A percentile compares a stretch with the other conserved stretches of the same genome.
These are phyloP conservation scores for Ophiostoma piceae DNA, from an alignment of 2,329 filamentous ascomycete species.

Conservation along the genomic window DNA sequence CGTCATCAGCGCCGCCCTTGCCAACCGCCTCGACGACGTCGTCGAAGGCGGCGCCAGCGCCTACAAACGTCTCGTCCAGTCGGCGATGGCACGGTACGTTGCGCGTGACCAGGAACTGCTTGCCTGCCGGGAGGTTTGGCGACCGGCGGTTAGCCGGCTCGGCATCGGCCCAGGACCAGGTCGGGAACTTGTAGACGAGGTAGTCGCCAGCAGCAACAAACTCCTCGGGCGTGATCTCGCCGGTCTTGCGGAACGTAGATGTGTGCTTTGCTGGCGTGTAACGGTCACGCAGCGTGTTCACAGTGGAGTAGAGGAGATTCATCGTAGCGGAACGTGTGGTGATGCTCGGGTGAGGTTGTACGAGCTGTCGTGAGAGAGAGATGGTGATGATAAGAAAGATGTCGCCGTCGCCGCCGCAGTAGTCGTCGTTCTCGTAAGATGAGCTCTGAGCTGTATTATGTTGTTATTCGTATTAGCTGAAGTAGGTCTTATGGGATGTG, in stretches of 20 bases:
- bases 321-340: constrained; percentile 45
- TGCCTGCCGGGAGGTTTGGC: constrained; percentile 74
- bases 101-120: constrained; percentile 92
- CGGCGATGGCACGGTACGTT: constrained; percentile 90
- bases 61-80: constrained; percentile 87
- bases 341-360: neutral
- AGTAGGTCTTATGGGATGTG: neutral
- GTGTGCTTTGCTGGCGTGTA: constrained; percentile 85
- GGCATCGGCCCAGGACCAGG: constrained; percentile 93
- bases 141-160: constrained; percentile 74
- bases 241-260: constrained; percentile 88
- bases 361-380: neutral
- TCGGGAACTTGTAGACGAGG: constrained; percentile 97
- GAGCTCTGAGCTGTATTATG: neutral
- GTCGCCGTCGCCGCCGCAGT: neutral
- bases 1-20: constrained; percentile 51
- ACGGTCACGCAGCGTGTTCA: constrained; percentile 86
- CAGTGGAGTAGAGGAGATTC: constrained; percentile 81
- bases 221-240: constrained; percentile 95
- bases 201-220: constrained; percentile 95
- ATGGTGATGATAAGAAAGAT: neutral
- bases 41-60: constrained; percentile 79
- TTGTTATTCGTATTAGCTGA: neutral
- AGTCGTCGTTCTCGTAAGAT: neutral
- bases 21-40: constrained; percentile 66